Percentiles rank a stretch among this genome's conserved stretches.
phyloP scores from a whole-genome alignment of 768 basidiomycete genomes.

The Fomitopsis serialis region DNA sequence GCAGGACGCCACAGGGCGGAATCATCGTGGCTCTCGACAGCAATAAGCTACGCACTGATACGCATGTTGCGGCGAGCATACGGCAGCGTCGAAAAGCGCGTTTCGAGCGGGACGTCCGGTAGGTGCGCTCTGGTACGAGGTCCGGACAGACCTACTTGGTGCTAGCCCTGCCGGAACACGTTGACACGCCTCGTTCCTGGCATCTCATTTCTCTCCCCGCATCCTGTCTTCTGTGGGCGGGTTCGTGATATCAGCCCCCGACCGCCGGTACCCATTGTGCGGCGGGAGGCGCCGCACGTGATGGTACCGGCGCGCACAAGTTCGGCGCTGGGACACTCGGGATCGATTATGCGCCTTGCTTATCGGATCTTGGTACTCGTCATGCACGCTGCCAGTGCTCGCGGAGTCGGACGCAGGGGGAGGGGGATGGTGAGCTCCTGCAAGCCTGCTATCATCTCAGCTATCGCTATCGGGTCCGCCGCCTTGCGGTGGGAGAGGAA shows the following conservation, averaged over 20 bases:
- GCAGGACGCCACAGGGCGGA: neutral
- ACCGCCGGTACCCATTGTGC: neutral
- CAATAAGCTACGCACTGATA: neutral
- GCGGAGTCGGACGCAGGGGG: neutral
- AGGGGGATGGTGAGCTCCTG: neutral
- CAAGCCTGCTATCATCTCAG: neutral
- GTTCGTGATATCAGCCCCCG: neutral
- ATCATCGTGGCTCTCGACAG: neutral
- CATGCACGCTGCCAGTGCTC: neutral
- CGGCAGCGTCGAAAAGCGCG: neutral
- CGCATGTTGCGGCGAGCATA: neutral
- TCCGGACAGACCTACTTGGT: neutral
- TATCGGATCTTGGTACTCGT: slow-evolving; percentile 10
- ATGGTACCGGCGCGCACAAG: neutral
- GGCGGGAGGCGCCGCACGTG: slow-evolving; percentile 4
- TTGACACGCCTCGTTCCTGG: slow-evolving; percentile 1
- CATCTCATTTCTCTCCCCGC: neutral
- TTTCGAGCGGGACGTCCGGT: neutral
- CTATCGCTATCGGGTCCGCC: neutral
- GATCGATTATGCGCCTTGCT: slow-evolving; percentile 7
- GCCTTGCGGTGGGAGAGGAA: slow-evolving; percentile 4
- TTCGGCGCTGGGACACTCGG: neutral
- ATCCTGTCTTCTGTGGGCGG: neutral
- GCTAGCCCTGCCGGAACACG: neutral
- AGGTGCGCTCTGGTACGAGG: too few species aligned